Evolutionary conservation across 305 asterid genomes (phyloP), one percentile per base, ranked within the genome.

Genomic region (Nicotiana rustica): DNA sequence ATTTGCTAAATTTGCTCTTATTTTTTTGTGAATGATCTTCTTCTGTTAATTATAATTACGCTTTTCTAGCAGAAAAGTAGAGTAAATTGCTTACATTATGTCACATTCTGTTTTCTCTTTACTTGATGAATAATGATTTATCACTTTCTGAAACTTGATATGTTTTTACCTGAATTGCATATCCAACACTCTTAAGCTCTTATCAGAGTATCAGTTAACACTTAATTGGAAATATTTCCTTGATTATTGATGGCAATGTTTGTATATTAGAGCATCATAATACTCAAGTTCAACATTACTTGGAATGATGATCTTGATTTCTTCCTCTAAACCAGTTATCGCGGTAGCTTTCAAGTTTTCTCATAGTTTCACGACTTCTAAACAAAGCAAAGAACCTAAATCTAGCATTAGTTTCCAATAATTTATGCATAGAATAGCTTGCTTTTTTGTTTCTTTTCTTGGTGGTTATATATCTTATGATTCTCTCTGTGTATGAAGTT

Each of bases 321-420:
- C 29, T 41, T 44, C 10, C 13, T 19, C 7, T 59, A 19, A 18
- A 56, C 49, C 35, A 35, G 68, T 13, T 21, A 52, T 8, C 6
- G 8, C 35, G 35, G 35, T 31, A 31, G 15, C 35, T 78, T 78
- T 78, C 67, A 65, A 80, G 56, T 47, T 60, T 47, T 52, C 14
- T 67, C 29, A 8, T 31, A 31, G 35, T 17, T 35, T 8, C 35
- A 12, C 5, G 36, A 4, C 36, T 33, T 33, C 5, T 65, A 73
- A 67, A 75, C 61, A 62, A 87, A 92, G 93, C 90, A 89, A 87
- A 84, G 57, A 75, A 62, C 59, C 73, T 78, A 5, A 81, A 19
- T 21, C 33, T 67, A 18, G 12, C 57, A 73, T 71, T 77, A 52
- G 35, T 21, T 70, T 25, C 4, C 78, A 65, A 19, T 81, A 82